A percentile compares a stretch with the other conserved stretches of the same genome.
Conservation (phyloP, 2,329 filamentous ascomycete genomes). For the Ciborinia camelliae region DNA sequence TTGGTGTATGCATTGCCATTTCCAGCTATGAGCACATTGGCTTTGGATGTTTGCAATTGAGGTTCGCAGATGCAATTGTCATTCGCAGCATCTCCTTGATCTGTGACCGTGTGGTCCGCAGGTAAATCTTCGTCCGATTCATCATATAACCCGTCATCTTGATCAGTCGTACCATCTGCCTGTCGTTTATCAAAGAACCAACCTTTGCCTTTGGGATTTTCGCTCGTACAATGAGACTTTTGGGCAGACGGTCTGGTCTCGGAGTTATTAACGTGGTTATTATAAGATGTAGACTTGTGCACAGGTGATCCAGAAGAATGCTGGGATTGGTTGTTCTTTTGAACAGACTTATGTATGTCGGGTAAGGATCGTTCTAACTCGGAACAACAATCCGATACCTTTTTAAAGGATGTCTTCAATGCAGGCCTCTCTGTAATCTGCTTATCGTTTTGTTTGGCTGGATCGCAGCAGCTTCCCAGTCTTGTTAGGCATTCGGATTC, state of each 20-base stretch:
- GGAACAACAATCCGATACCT: neutral
- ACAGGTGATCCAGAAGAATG: neutral
- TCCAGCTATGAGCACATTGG: neutral
- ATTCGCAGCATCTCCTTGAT: conserved; percentile 20
- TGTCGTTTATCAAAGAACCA: conserved; percentile 5
- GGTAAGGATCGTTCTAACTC: neutral
- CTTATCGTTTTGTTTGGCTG: neutral
- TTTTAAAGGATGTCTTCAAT: neutral
- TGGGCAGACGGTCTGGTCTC: neutral
- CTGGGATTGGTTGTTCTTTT: neutral
- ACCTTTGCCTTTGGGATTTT: neutral
- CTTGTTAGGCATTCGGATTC: neutral
- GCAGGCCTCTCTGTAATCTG: neutral
- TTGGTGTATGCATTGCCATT: neutral
- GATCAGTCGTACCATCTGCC: conserved; percentile 9
- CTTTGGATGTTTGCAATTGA: neutral
- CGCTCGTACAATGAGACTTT: neutral
- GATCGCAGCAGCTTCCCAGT: conserved; percentile 7
- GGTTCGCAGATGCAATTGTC: conserved; percentile 8
- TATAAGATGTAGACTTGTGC: neutral
- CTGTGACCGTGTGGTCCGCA: neutral
- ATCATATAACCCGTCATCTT: neutral
- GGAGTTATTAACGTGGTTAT: neutral
- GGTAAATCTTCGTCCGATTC: neutral
- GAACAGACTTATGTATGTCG: neutral